Evolutionary conservation across 306 rosid species (phyloP).

Genomic region (Rosa rugosa): DNA sequence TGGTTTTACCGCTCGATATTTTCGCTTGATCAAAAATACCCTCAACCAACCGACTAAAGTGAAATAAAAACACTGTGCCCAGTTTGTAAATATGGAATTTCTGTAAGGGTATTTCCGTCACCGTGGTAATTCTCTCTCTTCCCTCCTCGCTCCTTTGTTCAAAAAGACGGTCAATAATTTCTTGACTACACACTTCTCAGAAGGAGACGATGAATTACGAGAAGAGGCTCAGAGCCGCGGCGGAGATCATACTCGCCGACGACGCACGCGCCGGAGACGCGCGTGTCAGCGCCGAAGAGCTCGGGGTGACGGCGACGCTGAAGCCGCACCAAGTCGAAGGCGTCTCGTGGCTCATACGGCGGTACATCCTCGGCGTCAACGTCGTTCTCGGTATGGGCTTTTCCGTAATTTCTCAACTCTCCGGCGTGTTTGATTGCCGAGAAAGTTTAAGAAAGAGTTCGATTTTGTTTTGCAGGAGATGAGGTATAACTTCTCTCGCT

Average conservation of each 20-base stretch:
- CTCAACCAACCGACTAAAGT: background rate
- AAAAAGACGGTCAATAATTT: background rate
- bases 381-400: conserved; percentile 65
- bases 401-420: background rate
- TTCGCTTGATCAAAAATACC: background rate
- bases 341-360: conserved; percentile 77
- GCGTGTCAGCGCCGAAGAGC: conserved; percentile 34
- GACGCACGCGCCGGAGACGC: conserved; percentile 37
- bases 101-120: background rate
- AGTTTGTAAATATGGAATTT: background rate
- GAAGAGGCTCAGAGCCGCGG: conserved; percentile 58
- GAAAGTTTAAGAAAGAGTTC: background rate
- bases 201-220: conserved; percentile 51
- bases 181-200: background rate
- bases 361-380: conserved; percentile 82
- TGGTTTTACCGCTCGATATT: background rate
- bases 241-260: conserved; percentile 41
- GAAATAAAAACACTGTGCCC: background rate
- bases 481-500: conserved; percentile 61
- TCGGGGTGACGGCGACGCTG: conserved; percentile 71
- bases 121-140: background rate
- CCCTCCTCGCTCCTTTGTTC: background rate
- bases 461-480: conserved; percentile 75
- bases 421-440: conserved; percentile 18
- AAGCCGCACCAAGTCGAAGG: conserved; percentile 90